Evolutionary conservation across 345 rosid genomes (phyloP).

Genomic region (Eucalyptus marginata): DNA sequence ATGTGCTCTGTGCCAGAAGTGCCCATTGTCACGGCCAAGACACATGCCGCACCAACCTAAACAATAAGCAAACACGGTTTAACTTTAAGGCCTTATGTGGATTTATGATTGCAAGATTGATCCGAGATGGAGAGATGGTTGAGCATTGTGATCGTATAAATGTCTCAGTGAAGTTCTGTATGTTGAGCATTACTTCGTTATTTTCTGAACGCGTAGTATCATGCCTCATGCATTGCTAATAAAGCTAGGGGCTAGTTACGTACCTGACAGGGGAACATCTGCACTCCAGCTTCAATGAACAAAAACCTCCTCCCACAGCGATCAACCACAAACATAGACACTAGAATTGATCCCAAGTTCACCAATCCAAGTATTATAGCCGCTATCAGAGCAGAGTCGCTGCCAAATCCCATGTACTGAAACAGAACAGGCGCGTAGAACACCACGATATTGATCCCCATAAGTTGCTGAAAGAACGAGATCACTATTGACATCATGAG

Average conservation of each 20-base stretch:
- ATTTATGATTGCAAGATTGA: background rate
- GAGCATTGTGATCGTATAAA: background rate
- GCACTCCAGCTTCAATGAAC: constrained; percentile 53
- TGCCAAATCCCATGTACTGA: constrained; percentile 66
- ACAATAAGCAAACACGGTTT: background rate
- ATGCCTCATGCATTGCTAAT: background rate
- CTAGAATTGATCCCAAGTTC: constrained; percentile 40
- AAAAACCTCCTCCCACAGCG: constrained; percentile 63
- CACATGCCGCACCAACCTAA: constrained; percentile 10
- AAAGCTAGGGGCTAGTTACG: background rate
- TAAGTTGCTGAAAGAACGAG: constrained; percentile 69
- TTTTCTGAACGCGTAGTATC: background rate
- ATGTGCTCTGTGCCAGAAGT: constrained; percentile 30
- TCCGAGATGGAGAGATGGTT: background rate
- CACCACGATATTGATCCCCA: constrained; percentile 61
- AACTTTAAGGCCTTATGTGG: background rate
- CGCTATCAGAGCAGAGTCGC: constrained; percentile 45
- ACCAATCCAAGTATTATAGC: constrained; percentile 60
- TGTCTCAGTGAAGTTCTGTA: background rate
- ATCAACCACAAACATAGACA: constrained; percentile 53
- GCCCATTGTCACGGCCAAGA: constrained; percentile 25
- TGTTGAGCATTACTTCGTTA: background rate
- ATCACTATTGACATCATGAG: constrained; percentile 55
- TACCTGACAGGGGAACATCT: constrained; percentile 67
- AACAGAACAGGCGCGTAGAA: constrained; percentile 75